Conservation (phyloP, 2,329 filamentous ascomycete species). For the Pseudocercospora eumusae region DNA sequence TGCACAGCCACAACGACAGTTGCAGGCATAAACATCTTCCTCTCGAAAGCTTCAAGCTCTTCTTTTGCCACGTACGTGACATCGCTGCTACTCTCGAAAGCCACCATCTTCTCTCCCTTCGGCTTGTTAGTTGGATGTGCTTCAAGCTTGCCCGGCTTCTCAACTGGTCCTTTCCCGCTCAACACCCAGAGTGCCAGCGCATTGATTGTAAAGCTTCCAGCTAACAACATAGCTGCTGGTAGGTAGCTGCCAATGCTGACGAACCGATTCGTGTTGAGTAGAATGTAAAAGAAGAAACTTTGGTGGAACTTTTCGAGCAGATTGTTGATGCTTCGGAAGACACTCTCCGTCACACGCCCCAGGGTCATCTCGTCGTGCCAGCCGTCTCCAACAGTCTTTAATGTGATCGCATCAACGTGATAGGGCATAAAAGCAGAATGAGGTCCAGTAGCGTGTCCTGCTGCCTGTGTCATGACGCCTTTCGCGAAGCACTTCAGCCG, state of each 20-base stretch:
- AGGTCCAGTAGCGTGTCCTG: constrained; percentile 84
- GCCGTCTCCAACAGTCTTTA: constrained; percentile 85
- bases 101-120: constrained; percentile 41
- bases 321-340: constrained; percentile 93
- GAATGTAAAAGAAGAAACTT: constrained; percentile 98
- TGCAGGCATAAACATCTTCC: constrained; percentile 72
- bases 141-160: constrained; percentile 39
- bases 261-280: constrained; percentile 88
- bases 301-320: constrained; percentile 95
- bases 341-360: constrained; percentile 82
- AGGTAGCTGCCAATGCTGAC: constrained; percentile 98
- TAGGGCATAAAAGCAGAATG: constrained; percentile 98
- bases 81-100: constrained; percentile 42
- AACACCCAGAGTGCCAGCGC: constrained; percentile 92
- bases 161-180: constrained; percentile 59
- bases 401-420: constrained; percentile 91
- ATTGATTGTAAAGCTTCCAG: constrained; percentile 92
- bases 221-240: constrained; percentile 95
- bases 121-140: constrained; percentile 34
- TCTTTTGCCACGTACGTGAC: constrained; percentile 44
- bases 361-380: constrained; percentile 99
- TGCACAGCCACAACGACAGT: constrained; percentile 72
- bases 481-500: constrained; percentile 84
- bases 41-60: constrained; percentile 52
- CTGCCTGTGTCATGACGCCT: constrained; percentile 87